These are phyloP conservation scores for Spathaspora girioi DNA, from an alignment of 805 yeast species.

Conservation along the genomic window DNA sequence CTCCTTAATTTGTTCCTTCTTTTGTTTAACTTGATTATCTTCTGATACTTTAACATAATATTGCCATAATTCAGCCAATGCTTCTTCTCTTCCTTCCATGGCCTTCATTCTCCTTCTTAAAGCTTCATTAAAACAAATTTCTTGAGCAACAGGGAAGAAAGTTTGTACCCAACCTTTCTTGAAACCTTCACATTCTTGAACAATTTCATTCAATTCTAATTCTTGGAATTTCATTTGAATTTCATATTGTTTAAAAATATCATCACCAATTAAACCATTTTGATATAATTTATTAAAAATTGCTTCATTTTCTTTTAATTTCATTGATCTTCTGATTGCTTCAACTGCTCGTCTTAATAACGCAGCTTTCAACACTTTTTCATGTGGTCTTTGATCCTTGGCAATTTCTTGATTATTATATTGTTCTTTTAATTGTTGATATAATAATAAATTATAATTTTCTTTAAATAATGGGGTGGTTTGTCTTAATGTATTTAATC, in stretches of 20 bases:
- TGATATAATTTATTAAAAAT: conserved; percentile 71
- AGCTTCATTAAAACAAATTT: conserved; percentile 90
- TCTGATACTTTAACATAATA: conserved; percentile 16
- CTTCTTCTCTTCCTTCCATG: conserved; percentile 37
- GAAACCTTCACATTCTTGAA: conserved; percentile 66
- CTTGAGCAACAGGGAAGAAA: conserved; percentile 77
- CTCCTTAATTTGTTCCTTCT: conserved; percentile 5
- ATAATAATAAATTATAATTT: conserved; percentile 63
- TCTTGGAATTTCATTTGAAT: conserved; percentile 77
- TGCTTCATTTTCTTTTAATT: conserved; percentile 74
- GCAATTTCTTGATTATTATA: conserved; percentile 35
- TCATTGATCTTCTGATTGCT: conserved; percentile 77
- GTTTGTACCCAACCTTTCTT: conserved; percentile 79
- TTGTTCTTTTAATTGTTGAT: conserved; percentile 51
- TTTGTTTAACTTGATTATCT: conserved; percentile 1
- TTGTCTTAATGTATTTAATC: conserved; percentile 48
- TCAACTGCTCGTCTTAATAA: conserved; percentile 70
- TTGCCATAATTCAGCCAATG: conserved; percentile 35
- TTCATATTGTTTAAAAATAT: conserved; percentile 72
- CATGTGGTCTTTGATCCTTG: conserved; percentile 58
- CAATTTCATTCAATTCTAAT: conserved; percentile 72
- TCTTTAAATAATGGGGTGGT: conserved; percentile 73
- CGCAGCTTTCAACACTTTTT: conserved; percentile 66
- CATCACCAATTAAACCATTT: conserved; percentile 89
- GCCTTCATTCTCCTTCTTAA: conserved; percentile 66